A percentile compares a stretch with the other conserved stretches of the same genome.
Conservation (phyloP, 495 filamentous ascomycete genomes). For the Hyaloscypha variabilis region DNA sequence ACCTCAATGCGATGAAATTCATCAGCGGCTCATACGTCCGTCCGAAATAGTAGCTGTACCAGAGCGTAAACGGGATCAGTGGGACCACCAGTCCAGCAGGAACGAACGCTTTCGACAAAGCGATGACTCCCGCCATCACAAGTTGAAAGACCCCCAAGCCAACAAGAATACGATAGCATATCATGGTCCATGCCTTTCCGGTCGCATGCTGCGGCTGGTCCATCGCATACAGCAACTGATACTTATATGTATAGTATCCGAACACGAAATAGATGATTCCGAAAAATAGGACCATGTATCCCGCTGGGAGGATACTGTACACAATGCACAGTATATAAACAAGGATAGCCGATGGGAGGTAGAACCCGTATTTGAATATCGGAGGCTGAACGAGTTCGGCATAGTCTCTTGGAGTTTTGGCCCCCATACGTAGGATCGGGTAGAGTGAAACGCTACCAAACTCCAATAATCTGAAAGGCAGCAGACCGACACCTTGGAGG, state of each 20-base stretch:
- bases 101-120: conserved; percentile 69
- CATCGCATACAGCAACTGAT: conserved; percentile 97
- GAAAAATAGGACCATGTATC: conserved; percentile 79
- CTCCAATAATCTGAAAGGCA: conserved; percentile 89
- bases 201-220: conserved; percentile 95
- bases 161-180: conserved; percentile 84
- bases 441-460: conserved; percentile 87
- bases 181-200: conserved; percentile 91
- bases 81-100: conserved; percentile 74
- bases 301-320: conserved; percentile 85
- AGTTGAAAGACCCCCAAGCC: conserved; percentile 87
- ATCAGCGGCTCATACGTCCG: conserved; percentile 81
- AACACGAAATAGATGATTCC: conserved; percentile 87
- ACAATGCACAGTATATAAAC: conserved; percentile 93
- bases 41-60: conserved; percentile 79
- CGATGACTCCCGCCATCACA: conserved; percentile 86
- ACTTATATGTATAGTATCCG: conserved; percentile 95
- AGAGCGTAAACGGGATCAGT: conserved; percentile 75
- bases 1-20: conserved; percentile 88
- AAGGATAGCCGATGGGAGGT: conserved; percentile 87
- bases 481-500: conserved; percentile 87
- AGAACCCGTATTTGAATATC: conserved; percentile 94
- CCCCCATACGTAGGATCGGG: conserved; percentile 73
- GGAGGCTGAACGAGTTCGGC: conserved; percentile 82
- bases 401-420: conserved; percentile 89